phyloP scores from a whole-genome alignment of 2,329 filamentous ascomycete species.

The Talaromyces sp. region DNA sequence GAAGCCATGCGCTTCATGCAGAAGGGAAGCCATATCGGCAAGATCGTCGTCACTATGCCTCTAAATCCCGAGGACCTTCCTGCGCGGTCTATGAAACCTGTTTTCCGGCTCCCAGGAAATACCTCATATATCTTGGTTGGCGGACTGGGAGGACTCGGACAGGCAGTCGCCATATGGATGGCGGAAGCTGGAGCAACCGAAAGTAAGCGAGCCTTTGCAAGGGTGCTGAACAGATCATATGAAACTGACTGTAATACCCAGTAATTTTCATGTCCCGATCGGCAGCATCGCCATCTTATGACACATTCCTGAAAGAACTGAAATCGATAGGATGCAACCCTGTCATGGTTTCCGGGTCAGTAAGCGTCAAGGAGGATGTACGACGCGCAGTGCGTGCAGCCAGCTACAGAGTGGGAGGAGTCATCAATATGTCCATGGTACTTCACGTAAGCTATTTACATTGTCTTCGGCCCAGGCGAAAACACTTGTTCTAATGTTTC shows the following conservation, averaged over 20 bases:
- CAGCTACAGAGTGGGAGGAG: slow-evolving; percentile 22
- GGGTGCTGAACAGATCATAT: too few species aligned
- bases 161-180: slow-evolving; percentile 47
- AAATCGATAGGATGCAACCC: not conserved
- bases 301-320: not conserved
- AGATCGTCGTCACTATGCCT: slow-evolving; percentile 19
- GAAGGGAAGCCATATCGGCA: slow-evolving; percentile 23
- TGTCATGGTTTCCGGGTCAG: slow-evolving; percentile 12
- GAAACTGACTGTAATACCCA: too few species aligned
- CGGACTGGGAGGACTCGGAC: slow-evolving; percentile 53
- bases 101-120: slow-evolving; percentile 17
- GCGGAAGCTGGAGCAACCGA: slow-evolving; percentile 44
- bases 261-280: slow-evolving; percentile 52
- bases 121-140: slow-evolving; percentile 52
- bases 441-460: too few species aligned
- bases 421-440: slow-evolving; percentile 43
- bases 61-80: slow-evolving; percentile 6
- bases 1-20: slow-evolving; percentile 27
- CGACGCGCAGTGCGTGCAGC: not conserved
- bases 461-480: too few species aligned
- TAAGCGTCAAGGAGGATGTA: not conserved
- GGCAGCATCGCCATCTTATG: slow-evolving; percentile 28
- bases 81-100: not conserved
- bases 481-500: too few species aligned
- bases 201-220: too few species aligned